These are phyloP conservation scores for Lasiodiplodia sp. DNA, from an alignment of 2,329 filamentous ascomycete genomes.

Conservation along the genomic window DNA sequence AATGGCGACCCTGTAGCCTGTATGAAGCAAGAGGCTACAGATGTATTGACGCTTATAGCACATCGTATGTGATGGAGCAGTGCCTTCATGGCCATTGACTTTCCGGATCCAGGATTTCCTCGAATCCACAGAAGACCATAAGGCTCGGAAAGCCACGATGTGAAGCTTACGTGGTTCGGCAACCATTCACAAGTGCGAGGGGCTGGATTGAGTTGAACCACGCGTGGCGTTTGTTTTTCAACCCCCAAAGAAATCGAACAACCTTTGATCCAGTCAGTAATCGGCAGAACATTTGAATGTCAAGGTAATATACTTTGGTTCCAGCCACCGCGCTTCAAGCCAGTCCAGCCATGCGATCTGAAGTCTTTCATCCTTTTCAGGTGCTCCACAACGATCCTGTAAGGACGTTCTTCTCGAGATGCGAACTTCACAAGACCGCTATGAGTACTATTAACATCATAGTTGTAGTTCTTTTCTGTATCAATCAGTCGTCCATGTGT, in stretches of 20 bases:
- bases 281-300: background rate
- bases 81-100: slow-evolving; percentile 1
- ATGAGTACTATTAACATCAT: background rate
- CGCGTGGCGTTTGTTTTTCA: background rate
- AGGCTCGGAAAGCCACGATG: background rate
- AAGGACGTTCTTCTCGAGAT: background rate
- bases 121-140: background rate
- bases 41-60: too few relatives aligned
- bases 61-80: too few relatives aligned
- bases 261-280: background rate
- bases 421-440: background rate
- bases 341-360: background rate
- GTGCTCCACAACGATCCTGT: background rate
- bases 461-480: too few relatives aligned
- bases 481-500: background rate
- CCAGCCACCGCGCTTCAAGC: too few relatives aligned
- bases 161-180: background rate
- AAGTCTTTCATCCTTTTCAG: background rate
- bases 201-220: background rate
- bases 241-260: background rate
- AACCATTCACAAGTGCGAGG: background rate
- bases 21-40: background rate
- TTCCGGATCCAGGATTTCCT: background rate
- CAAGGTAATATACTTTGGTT: background rate
- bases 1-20: background rate